Conservation (phyloP, 2,329 filamentous ascomycete genomes). For the Sporothrix dimorphospora region DNA sequence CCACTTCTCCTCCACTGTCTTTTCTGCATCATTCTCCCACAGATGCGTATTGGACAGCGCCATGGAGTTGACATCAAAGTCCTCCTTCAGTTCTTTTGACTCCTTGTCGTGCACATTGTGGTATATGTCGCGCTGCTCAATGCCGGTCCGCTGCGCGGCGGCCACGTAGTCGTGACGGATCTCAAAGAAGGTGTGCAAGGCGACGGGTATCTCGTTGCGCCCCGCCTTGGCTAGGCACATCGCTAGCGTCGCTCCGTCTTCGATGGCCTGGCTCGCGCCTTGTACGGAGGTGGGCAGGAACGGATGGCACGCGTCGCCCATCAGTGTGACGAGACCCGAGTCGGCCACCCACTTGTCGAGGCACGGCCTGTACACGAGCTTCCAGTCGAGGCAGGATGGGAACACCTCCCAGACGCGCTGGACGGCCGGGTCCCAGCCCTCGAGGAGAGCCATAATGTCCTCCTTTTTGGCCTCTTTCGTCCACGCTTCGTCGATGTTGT, state of each 20-base stretch:
- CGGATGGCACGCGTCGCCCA: slow-evolving; percentile 6
- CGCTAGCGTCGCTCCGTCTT: not conserved
- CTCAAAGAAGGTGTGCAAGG: not conserved
- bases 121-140: not conserved
- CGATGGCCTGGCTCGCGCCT: not conserved
- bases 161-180: not conserved
- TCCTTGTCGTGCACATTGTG: slow-evolving; percentile 12
- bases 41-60: not conserved
- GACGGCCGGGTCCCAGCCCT: slow-evolving; percentile 5
- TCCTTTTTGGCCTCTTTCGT: not conserved
- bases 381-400: slow-evolving; percentile 3
- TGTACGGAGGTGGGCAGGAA: not conserved
- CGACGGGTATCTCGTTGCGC: not conserved
- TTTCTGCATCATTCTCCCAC: slow-evolving; percentile 2
- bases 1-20: not conserved
- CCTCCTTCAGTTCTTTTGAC: not conserved
- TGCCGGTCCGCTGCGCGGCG: not conserved
- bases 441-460: not conserved
- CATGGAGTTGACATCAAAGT: not conserved
- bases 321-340: not conserved
- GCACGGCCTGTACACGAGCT: slow-evolving; percentile 2
- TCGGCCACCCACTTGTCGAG: slow-evolving; percentile 9
- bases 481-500: not conserved
- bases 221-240: not conserved
- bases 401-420: slow-evolving; percentile 1